Evolutionary conservation across 108 stramenopile species (phyloP).

Genomic region (Nannochloropsis gaditana): DNA sequence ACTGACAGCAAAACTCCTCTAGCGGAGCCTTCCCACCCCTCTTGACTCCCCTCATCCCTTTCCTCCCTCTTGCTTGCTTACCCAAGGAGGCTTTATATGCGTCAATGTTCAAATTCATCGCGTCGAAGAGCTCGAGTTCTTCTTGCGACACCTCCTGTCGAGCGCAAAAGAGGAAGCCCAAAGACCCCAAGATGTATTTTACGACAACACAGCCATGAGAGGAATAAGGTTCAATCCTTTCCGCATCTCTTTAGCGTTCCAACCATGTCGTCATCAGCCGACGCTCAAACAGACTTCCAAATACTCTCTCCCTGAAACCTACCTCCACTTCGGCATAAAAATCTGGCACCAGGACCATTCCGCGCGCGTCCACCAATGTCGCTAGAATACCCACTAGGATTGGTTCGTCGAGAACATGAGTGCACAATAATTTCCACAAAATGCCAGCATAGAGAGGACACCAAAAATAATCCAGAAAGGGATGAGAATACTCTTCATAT

Average conservation of each 20-base stretch:
- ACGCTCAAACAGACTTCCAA: too few relatives aligned
- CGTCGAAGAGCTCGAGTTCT: not conserved
- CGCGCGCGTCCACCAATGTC: not conserved
- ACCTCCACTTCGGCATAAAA: constrained; percentile 20
- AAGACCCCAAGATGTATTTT: too few relatives aligned
- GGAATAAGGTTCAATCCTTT: too few relatives aligned
- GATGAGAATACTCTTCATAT: too few relatives aligned
- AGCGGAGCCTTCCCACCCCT: not conserved
- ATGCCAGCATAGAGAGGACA: too few relatives aligned
- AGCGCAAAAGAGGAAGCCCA: not conserved
- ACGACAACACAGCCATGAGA: too few relatives aligned
- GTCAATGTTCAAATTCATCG: not conserved
- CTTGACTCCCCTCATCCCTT: not conserved
- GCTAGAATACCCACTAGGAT: not conserved
- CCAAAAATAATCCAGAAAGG: too few relatives aligned
- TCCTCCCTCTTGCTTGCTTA: not conserved
- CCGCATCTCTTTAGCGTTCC: not conserved
- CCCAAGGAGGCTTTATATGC: constrained; percentile 16
- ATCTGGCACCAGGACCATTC: not conserved
- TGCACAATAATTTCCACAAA: too few relatives aligned
- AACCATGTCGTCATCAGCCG: not conserved
- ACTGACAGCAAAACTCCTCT: not conserved
- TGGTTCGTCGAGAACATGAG: too few relatives aligned
- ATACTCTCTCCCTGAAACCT: not conserved
- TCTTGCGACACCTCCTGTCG: not conserved